Percentiles rank a stretch among this genome's conserved stretches.
Evolutionary conservation across 2,329 filamentous ascomycete species (phyloP).

Genomic region (Cordyceps cicadae): DNA sequence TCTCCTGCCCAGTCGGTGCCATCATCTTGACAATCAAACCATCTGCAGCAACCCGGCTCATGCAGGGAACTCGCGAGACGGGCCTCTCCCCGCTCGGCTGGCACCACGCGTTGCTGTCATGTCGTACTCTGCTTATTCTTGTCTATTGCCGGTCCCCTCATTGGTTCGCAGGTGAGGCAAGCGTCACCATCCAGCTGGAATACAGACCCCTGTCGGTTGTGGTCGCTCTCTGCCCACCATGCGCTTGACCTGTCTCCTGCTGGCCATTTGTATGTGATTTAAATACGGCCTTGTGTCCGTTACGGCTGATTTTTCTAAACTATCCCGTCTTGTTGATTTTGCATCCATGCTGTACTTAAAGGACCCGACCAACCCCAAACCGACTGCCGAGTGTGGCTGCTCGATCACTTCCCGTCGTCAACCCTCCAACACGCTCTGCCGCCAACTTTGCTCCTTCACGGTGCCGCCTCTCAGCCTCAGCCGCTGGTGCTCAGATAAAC

Average conservation of each 20-base stretch:
- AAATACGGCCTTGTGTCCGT: conserved; percentile 7
- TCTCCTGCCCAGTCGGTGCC: background rate
- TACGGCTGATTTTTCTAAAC: background rate
- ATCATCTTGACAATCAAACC: background rate
- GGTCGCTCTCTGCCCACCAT: background rate
- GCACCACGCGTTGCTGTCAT: background rate
- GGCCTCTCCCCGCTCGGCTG: conserved; percentile 5
- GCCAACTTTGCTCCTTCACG: background rate
- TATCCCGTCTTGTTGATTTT: conserved; percentile 7
- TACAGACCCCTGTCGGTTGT: background rate
- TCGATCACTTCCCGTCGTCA: background rate
- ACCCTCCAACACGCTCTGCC: background rate
- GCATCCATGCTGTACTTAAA: conserved; percentile 8
- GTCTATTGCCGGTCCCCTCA: background rate
- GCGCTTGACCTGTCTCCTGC: background rate
- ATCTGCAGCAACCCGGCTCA: background rate
- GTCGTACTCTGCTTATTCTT: background rate
- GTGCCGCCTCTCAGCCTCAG: background rate
- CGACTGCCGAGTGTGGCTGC: conserved; percentile 1
- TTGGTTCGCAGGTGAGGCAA: conserved; percentile 8
- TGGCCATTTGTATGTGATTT: background rate
- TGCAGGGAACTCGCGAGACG: background rate
- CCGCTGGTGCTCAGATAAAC: background rate
- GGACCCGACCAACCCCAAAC: background rate
- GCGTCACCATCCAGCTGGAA: conserved; percentile 4